phyloP scores from a whole-genome alignment of 805 yeast species.

The Lipomyces kockii region DNA sequence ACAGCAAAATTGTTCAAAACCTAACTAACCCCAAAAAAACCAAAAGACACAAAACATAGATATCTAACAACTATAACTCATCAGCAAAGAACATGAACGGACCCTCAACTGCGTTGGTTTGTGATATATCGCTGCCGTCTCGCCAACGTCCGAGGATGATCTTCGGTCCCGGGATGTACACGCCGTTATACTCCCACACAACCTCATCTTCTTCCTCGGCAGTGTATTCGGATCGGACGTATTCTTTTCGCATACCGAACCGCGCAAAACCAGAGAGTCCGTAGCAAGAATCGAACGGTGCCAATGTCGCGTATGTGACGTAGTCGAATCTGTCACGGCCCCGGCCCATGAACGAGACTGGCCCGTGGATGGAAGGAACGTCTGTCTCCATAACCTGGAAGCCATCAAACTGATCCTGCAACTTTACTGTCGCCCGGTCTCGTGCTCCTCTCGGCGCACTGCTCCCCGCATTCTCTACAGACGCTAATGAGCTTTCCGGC shows the following conservation, averaged over 20 bases:
- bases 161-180: slow-evolving; percentile 35
- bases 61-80: slow-evolving; percentile 6
- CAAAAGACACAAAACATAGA: neutral
- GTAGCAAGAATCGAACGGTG: slow-evolving; percentile 28
- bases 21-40: neutral
- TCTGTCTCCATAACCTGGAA: slow-evolving; percentile 32
- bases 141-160: slow-evolving; percentile 35
- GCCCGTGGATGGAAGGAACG: slow-evolving; percentile 28
- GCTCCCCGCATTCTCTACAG: neutral
- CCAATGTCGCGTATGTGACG: slow-evolving; percentile 24
- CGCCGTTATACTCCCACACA: slow-evolving; percentile 36
- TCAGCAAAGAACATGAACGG: slow-evolving; percentile 36
- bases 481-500: neutral
- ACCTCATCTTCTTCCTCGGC: slow-evolving; percentile 32
- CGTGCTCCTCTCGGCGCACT: neutral
- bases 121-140: slow-evolving; percentile 26
- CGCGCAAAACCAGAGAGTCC: slow-evolving; percentile 36
- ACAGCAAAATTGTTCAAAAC: neutral
- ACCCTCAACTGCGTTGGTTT: slow-evolving; percentile 31
- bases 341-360: slow-evolving; percentile 29
- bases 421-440: neutral
- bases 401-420: slow-evolving; percentile 34
- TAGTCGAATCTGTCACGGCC: slow-evolving; percentile 32
- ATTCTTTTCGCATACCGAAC: slow-evolving; percentile 35
- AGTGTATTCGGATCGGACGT: slow-evolving; percentile 13